Evolutionary conservation across 805 yeast species (phyloP).

Genomic region (Saccharomyces kudriavzevii): DNA sequence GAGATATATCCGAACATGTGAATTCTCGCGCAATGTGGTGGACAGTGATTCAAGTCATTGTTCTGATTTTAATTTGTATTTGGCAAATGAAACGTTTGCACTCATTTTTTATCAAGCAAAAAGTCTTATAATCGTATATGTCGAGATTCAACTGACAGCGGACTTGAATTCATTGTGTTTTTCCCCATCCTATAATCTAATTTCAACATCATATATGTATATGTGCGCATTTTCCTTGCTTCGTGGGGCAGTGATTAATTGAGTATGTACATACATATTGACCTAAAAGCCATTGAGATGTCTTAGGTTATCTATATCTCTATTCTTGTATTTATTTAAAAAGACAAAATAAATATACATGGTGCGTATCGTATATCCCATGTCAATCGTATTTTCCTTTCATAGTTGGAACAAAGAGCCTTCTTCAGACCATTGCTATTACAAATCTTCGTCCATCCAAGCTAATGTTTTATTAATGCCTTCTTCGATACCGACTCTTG

Average conservation of each 20-base stretch:
- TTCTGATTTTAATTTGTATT: constrained; percentile 57
- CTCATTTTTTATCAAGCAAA: constrained; percentile 75
- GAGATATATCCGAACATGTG: constrained; percentile 64
- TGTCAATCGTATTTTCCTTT: neutral
- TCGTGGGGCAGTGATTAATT: neutral
- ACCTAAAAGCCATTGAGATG: neutral
- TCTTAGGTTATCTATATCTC: neutral
- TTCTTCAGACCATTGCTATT: neutral
- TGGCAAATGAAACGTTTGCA: constrained; percentile 71
- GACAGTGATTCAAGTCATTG: constrained; percentile 60
- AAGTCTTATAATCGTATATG: constrained; percentile 31
- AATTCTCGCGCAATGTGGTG: constrained; percentile 65
- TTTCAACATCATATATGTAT: neutral
- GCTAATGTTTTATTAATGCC: constrained; percentile 74
- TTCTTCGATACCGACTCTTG: constrained; percentile 66
- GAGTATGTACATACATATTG: neutral
- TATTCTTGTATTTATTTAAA: neutral
- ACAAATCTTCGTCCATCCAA: constrained; percentile 70
- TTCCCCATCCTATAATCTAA: neutral
- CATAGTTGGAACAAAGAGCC: neutral
- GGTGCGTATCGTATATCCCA: neutral
- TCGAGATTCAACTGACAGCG: neutral
- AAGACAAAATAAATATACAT: neutral
- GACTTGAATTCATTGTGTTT: neutral
- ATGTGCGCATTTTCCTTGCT: neutral